Evolutionary conservation across 306 rosid genomes (phyloP), one percentile per base, ranked within the genome.

Genomic region (Dryas octopetala): DNA sequence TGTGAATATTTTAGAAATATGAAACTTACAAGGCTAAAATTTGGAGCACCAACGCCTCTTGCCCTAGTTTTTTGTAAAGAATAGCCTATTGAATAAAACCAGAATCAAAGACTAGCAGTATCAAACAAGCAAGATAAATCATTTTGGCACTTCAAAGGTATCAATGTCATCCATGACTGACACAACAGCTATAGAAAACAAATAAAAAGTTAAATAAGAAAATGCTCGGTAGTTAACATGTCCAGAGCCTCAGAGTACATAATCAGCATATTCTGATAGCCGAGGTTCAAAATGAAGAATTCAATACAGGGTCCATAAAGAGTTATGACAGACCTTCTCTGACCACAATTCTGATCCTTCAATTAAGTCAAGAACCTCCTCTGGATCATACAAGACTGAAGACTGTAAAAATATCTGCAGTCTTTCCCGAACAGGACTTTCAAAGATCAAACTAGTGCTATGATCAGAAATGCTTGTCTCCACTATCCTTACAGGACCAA

Each of bases 311-410:
- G 76, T 63, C 66, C 32, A 80, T 47, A 64, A 81, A 71, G 54
- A 81, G 55, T 51, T 23, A 48, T 43, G 62, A 70, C 66, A 49
- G 55, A 91, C 98, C 97, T 95, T 95, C 81, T 95, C 98, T 82
- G 84, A 81, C 98, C 97, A 95, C 63, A 95, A 85, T 69, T 95
- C 98, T 75, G 98, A 95, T 75, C 88, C 96, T 88, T 88, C 98
- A 78, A 95, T 86, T 86, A 95, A 84, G 77, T 91, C 91, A 64
- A 95, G 91, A 86, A 95, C 90, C 72, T 95, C 98, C 79, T 95
- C 98, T 48, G 98, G 91, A 75, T 95, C 98, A 87, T 90, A 95
- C 80, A 91, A 78, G 73, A 90, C 98, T 17, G 98, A 95, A 77
- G 97, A 91, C 72, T 89, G 91, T 82, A 95, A 85, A 77, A 95